phyloP scores from a whole-genome alignment of 2,329 filamentous ascomycete species.

The Sordariomycetes sp. region DNA sequence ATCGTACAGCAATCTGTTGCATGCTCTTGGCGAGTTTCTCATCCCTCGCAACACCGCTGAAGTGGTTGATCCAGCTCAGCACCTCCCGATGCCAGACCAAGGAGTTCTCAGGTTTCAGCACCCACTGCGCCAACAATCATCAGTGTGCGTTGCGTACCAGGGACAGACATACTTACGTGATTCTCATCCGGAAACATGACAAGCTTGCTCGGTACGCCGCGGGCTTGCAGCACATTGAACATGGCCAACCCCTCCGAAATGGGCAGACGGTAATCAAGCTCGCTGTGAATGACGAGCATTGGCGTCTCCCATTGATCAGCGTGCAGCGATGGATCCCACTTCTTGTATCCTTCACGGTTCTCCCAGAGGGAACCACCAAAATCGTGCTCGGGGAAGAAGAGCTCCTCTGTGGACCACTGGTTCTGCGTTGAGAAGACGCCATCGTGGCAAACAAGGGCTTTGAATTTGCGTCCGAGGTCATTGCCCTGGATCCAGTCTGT shows the following conservation, averaged over 20 bases:
- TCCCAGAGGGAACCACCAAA: conserved; percentile 55
- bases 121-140: conserved; percentile 44
- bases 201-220: conserved; percentile 66
- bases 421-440: conserved; percentile 68
- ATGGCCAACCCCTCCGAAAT: conserved; percentile 77
- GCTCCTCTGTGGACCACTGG: conserved; percentile 56
- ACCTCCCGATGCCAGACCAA: conserved; percentile 86
- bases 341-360: conserved; percentile 53
- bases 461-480: conserved; percentile 72
- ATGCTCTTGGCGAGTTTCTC: not conserved
- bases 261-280: conserved; percentile 80
- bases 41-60: conserved; percentile 33
- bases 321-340: conserved; percentile 59
- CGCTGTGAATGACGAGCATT: conserved; percentile 79
- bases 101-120: conserved; percentile 84
- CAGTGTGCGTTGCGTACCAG: not conserved
- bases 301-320: conserved; percentile 74
- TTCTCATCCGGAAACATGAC: conserved; percentile 73
- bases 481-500: conserved; percentile 85
- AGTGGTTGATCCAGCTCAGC: conserved; percentile 65
- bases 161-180: conserved; percentile 26
- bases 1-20: conserved; percentile 1
- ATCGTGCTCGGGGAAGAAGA: conserved; percentile 64
- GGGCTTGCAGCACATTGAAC: conserved; percentile 77
- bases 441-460: conserved; percentile 81